Evolutionary conservation across 2,329 filamentous ascomycete species (phyloP), one percentile per base, ranked within the genome.

Genomic region (Sporothrix globosa): DNA sequence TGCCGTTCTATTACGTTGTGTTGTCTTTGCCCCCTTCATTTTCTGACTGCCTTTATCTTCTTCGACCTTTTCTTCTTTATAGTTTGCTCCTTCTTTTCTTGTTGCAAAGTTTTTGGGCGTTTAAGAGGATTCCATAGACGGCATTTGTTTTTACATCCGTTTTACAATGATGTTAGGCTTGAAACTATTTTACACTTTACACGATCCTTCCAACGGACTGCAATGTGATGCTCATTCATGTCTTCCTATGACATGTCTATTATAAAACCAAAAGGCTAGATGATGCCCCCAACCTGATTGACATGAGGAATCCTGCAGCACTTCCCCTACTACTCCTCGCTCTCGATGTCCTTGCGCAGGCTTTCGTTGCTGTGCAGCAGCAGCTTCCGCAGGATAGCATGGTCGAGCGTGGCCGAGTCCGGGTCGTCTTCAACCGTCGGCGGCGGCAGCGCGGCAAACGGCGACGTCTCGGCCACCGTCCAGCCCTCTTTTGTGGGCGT

Each of bases 281-380:
- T 63, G 13, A 17, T 44, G 34, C 39, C n/a, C 10, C n/a, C 2
- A 10, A 50, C 6, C 3, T 14, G 46, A n/a, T 44, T 7, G 41
- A 6, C 5, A 34, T 44, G 19, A 50, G 6, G 9, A n/a, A 50
- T n/a, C 7, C 27, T 2, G 34, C 3, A n/a, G 14, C 17, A 34
- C 21, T 14, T 50, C 50, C 67, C 10, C 19, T 34, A 30, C 3
- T 70, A 63, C n/a, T 53, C 53, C 2, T 65, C 75, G 27, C 76
- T 81, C 11, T 79, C 79, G 50, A 72, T 76, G 5, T 77, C 77
- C 75, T 87, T 87, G 61, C 85, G 82, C 73, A 87, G 75, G 52
- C 79, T 81, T 74, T 85, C 84, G 0, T 80, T 80, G 19, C 78
- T 82, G 70, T 85, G 85, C 44, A 86, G 73, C 9, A 86, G 76